Evolutionary conservation across 495 filamentous ascomycete species (phyloP).

Genomic region (Hyaloscypha finlandica): DNA sequence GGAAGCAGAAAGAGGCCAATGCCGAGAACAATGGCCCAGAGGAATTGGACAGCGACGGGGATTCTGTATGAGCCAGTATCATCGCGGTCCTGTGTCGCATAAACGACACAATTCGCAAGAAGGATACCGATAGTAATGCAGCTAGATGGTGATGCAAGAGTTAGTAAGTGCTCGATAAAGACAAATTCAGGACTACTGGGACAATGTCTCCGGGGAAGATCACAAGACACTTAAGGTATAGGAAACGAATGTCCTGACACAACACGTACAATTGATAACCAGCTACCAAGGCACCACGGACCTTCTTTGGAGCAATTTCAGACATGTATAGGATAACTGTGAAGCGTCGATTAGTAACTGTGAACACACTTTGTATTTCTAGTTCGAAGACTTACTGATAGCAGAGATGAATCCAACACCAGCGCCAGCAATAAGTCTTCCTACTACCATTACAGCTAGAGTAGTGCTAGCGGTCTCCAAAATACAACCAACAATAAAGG

Average conservation of each 20-base stretch:
- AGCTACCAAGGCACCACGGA: constrained; percentile 68
- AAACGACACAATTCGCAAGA: constrained; percentile 70
- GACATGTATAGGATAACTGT: constrained; percentile 61
- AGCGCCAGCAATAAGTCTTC: constrained; percentile 77
- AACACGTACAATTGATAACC: constrained; percentile 64
- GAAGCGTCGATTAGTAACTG: constrained; percentile 34
- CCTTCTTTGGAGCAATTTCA: constrained; percentile 61
- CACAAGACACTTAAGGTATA: not conserved
- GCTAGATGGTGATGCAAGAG: constrained; percentile 5
- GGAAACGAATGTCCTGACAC: constrained; percentile 51
- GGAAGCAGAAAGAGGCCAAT: constrained; percentile 73
- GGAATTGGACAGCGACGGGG: constrained; percentile 64
- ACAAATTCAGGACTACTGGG: constrained; percentile 24
- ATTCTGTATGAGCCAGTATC: constrained; percentile 71
- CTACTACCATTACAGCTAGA: constrained; percentile 70
- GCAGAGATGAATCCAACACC: constrained; percentile 82
- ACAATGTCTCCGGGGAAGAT: not conserved
- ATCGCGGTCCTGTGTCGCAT: constrained; percentile 59
- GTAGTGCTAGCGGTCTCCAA: constrained; percentile 68
- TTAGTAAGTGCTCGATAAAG: no score
- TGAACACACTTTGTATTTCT: no score
- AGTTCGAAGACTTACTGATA: constrained; percentile 48
- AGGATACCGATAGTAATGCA: constrained; percentile 73
- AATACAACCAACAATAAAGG: constrained; percentile 78
- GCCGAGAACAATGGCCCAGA: constrained; percentile 67